phyloP scores from a whole-genome alignment of 306 rosid species.

The Medicago arabica region DNA sequence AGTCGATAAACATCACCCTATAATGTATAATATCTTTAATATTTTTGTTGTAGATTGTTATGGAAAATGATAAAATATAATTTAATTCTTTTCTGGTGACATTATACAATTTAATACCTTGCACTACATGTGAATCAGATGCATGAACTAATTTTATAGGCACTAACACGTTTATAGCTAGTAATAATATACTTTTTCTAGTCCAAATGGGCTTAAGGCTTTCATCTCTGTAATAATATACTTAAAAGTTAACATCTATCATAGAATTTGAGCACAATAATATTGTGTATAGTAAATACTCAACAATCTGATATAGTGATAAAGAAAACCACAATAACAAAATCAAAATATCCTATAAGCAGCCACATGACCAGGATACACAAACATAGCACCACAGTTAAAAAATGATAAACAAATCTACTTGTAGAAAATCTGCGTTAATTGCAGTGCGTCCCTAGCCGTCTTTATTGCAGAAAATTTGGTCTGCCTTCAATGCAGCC shows the following conservation, averaged over 20 bases:
- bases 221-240: too few species aligned
- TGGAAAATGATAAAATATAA: not conserved
- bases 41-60: not conserved
- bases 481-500: not conserved
- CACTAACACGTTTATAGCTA: too few species aligned
- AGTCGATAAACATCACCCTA: not conserved
- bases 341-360: slow-evolving; percentile 1
- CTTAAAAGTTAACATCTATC: too few species aligned
- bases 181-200: too few species aligned
- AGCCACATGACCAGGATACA: not conserved
- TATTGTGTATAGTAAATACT: too few species aligned
- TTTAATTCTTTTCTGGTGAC: too few species aligned
- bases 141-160: too few species aligned
- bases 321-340: not conserved
- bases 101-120: too few species aligned
- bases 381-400: not conserved
- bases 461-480: not conserved
- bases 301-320: not conserved
- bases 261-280: too few species aligned
- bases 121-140: too few species aligned
- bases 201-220: too few species aligned
- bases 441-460: not conserved
- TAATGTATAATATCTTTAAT: not conserved
- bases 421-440: not conserved
- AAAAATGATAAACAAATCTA: not conserved